Percentiles rank a stretch among this genome's conserved stretches.
phyloP scores from a whole-genome alignment of 1,284 basidiomycete genomes.

The Pseudomicrostroma phylloplanum region DNA sequence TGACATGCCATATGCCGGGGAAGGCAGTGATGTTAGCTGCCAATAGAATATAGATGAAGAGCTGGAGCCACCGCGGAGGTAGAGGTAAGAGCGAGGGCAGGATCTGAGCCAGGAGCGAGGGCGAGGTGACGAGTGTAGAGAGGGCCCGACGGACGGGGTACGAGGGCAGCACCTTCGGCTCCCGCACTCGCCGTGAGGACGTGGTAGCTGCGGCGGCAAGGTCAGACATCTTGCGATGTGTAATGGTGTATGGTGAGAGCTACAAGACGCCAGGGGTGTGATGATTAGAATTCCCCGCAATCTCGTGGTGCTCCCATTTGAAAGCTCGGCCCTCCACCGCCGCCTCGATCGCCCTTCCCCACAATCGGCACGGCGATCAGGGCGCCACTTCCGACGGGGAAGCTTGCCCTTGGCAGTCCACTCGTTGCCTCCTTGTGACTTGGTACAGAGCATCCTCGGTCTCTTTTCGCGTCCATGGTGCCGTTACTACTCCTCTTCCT shows the following conservation, averaged over 20 bases:
- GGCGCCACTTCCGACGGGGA: no score
- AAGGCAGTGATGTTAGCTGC: conserved; percentile 25
- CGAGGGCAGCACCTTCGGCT: conserved; percentile 11
- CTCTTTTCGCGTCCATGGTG: no score
- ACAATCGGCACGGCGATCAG: no score
- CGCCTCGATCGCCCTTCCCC: no score
- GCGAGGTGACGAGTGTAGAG: conserved; percentile 1
- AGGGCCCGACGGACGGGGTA: conserved; percentile 11
- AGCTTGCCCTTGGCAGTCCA: no score
- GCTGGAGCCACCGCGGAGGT: conserved; percentile 20
- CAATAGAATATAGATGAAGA: conserved; percentile 20
- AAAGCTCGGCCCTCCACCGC: no score
- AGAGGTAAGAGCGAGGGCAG: background rate
- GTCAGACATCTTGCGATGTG: background rate
- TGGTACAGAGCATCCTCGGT: no score
- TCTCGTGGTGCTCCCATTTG: no score
- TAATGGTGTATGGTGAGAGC: background rate
- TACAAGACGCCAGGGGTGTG: background rate
- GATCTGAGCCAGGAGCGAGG: background rate
- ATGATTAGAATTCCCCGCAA: background rate
- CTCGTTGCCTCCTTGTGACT: no score
- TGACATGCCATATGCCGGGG: conserved; percentile 29
- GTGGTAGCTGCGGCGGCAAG: background rate
- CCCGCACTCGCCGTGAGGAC: background rate
- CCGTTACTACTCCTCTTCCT: no score